Evolutionary conservation across 805 yeast genomes (phyloP).

Genomic region (Citeromyces matritensis): DNA sequence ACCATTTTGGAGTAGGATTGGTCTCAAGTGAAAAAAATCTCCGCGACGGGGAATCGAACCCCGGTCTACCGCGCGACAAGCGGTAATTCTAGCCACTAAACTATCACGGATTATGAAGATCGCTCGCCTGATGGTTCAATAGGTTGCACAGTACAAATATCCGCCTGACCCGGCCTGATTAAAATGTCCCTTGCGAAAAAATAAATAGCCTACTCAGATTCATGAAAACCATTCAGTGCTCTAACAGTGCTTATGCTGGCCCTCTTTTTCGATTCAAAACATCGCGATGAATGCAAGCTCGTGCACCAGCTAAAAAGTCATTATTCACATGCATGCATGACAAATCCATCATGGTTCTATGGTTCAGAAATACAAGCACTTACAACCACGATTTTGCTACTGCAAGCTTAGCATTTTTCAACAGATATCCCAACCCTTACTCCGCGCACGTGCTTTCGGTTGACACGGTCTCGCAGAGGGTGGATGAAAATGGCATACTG

Average conservation of each 20-base stretch:
- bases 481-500: slow-evolving; percentile 50
- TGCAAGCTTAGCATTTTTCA: slow-evolving; percentile 64
- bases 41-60: slow-evolving; percentile 2
- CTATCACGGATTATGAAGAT: slow-evolving; percentile 3
- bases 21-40: background rate
- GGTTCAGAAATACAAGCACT: slow-evolving; percentile 38
- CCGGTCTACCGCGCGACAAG: slow-evolving; percentile 2
- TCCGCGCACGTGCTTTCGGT: slow-evolving; percentile 74
- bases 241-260: too few relatives aligned
- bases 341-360: slow-evolving; percentile 73
- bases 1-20: background rate
- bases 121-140: too few relatives aligned
- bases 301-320: too few relatives aligned
- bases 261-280: too few relatives aligned
- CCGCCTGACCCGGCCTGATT: too few relatives aligned
- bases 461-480: slow-evolving; percentile 52
- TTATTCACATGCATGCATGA: too few relatives aligned
- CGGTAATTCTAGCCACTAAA: slow-evolving; percentile 4
- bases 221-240: too few relatives aligned
- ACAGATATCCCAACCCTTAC: slow-evolving; percentile 66
- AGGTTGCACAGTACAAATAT: too few relatives aligned
- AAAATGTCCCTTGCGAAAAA: too few relatives aligned
- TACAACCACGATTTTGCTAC: slow-evolving; percentile 55
- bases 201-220: too few relatives aligned
- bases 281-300: too few relatives aligned